These are phyloP conservation scores for Tylopilus plumbeoviolaceoides DNA, from an alignment of 768 basidiomycete species.

Conservation along the genomic window DNA sequence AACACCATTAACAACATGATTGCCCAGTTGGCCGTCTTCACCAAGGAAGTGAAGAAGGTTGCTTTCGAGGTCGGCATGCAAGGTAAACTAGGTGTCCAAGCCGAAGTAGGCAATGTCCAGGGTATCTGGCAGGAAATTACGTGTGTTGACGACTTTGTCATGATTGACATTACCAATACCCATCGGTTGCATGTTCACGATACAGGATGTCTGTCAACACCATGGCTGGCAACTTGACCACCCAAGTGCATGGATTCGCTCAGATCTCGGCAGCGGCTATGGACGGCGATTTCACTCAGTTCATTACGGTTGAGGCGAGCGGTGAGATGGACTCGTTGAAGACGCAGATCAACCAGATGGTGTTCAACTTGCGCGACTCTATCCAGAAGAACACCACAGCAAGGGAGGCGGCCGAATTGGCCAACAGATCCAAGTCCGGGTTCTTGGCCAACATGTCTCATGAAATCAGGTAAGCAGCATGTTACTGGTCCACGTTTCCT, in stretches of 20 bases:
- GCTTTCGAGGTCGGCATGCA: slow-evolving; percentile 97
- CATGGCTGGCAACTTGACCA: slow-evolving; percentile 94
- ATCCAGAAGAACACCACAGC: slow-evolving; percentile 99
- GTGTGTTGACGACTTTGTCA: slow-evolving; percentile 41
- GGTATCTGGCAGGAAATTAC: slow-evolving; percentile 99
- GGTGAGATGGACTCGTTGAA: slow-evolving; percentile 99
- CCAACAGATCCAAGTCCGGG: slow-evolving; percentile 96
- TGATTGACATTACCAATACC: neutral
- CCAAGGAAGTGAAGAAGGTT: slow-evolving; percentile 87
- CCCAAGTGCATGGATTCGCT: slow-evolving; percentile 97
- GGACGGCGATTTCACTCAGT: slow-evolving; percentile 97
- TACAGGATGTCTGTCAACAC: slow-evolving; percentile 90
- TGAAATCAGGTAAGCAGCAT: slow-evolving; percentile 80
- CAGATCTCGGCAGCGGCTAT: slow-evolving; percentile 98
- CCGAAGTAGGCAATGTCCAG: slow-evolving; percentile 93
- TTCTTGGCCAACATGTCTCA: slow-evolving; percentile 99
- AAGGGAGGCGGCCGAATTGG: slow-evolving; percentile 93
- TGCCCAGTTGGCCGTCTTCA: slow-evolving; percentile 64
- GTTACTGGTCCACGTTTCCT: neutral
- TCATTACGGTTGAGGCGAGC: slow-evolving; percentile 97
- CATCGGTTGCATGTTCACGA: neutral
- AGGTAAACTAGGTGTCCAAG: slow-evolving; percentile 97
- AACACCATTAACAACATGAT: slow-evolving; percentile 96
- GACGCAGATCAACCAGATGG: slow-evolving; percentile 99
- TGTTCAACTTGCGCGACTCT: slow-evolving; percentile 91